Conservation (phyloP, 331 rosid species). For the Spiraea crenata region DNA sequence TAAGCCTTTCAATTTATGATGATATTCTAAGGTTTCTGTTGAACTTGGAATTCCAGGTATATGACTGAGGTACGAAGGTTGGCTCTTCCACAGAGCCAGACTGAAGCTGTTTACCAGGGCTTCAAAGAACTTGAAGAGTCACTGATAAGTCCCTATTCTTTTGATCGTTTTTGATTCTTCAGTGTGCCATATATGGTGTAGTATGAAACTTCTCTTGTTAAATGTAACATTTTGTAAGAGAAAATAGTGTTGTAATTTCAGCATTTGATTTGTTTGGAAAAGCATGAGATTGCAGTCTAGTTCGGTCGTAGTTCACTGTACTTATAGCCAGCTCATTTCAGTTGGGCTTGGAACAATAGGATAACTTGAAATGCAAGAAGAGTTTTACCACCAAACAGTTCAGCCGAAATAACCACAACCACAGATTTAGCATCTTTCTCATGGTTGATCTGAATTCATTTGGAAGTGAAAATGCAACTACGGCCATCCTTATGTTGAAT, state of each 20-base stretch:
- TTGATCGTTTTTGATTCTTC: slow-evolving; percentile 59
- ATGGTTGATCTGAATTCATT: too few relatives aligned
- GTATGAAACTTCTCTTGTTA: slow-evolving; percentile 14
- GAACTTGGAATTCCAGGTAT: slow-evolving; percentile 53
- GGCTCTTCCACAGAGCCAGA: slow-evolving; percentile 80
- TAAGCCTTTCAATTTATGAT: not conserved
- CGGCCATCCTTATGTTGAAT: too few relatives aligned
- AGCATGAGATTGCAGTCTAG: not conserved
- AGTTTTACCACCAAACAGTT: too few relatives aligned
- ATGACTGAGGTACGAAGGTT: slow-evolving; percentile 90
- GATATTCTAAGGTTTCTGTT: slow-evolving; percentile 9
- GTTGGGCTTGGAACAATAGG: not conserved
- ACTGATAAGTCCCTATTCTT: slow-evolving; percentile 64
- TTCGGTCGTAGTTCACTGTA: not conserved
- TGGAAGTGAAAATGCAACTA: too few relatives aligned
- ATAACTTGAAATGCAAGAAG: too few relatives aligned
- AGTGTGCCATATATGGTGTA: slow-evolving; percentile 18
- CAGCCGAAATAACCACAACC: too few relatives aligned
- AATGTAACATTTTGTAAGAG: not conserved
- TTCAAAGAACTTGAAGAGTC: slow-evolving; percentile 94
- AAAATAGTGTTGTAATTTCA: not conserved
- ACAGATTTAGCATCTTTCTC: too few relatives aligned
- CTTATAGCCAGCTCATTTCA: not conserved
- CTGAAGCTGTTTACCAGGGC: slow-evolving; percentile 74
- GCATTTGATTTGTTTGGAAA: not conserved